Evolutionary conservation across 805 yeast genomes (phyloP), one percentile per base, ranked within the genome.

Genomic region (Kockiozyma suomiensis): DNA sequence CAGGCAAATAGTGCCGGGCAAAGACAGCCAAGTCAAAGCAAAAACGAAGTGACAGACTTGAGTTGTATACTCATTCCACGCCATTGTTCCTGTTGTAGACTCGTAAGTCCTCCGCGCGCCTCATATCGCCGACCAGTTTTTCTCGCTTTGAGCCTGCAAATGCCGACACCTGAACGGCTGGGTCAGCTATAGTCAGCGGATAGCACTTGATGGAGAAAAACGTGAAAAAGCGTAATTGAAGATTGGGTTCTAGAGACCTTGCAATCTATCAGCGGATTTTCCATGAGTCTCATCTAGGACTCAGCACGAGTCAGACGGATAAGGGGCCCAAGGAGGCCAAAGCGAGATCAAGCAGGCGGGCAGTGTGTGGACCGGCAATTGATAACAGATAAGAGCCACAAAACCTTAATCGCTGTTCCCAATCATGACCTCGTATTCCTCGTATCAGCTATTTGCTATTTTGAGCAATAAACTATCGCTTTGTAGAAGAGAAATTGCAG

Each of bases 251-350:
- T n/a, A n/a, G n/a, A n/a, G n/a, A n/a, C n/a, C n/a, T n/a, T n/a
- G n/a, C n/a, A n/a, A n/a, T n/a, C n/a, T n/a, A n/a, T n/a, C n/a
- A n/a, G n/a, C n/a, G n/a, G n/a, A n/a, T n/a, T n/a, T 19, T 10
- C 25, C 37, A 15, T 48, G 51, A 48, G 51, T 49, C 53, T 49
- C 33, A 13, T 35, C 13, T 6, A 25, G 53, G 32, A 49, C 43
- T 28, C 40, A 25, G 53, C 53, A 17, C 53, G 53, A 49, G 53
- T 26, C 53, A 37, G 40, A 25, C 33, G 33, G 33, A 37, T 19
- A 32, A 10, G 37, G n/a, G n/a, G n/a, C n/a, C n/a, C 43, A 25
- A 37, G 43, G n/a, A n/a, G 33, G 53, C 43, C 42, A 26, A 30
- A 30, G 33, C 33, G n/a, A 30, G 33, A 30, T 21, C 26, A 37